phyloP scores from a whole-genome alignment of 75 land plant genomes.

The Isoetes taiwanensis region DNA sequence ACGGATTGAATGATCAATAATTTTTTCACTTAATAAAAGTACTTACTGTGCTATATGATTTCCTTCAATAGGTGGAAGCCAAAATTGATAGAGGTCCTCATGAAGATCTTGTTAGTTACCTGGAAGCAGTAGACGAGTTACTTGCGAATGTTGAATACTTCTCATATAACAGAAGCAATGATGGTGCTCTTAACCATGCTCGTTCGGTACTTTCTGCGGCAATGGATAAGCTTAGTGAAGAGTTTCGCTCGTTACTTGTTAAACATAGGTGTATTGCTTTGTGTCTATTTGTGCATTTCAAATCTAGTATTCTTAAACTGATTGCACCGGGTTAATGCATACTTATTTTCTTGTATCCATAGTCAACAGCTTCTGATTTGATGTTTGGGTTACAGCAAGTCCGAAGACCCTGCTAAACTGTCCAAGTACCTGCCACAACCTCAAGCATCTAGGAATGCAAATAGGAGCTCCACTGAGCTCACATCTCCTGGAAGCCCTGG shows the following conservation, averaged over 20 bases:
- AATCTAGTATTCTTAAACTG: background rate
- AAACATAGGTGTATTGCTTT: constrained; percentile 9
- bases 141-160: constrained; percentile 5
- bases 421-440: constrained; percentile 4
- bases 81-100: constrained; percentile 12
- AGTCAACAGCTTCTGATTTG: too few relatives aligned
- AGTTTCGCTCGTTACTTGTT: constrained; percentile 8
- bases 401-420: constrained; percentile 12
- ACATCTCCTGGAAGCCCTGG: too few relatives aligned
- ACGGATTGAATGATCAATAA: background rate
- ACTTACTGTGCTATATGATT: too few relatives aligned
- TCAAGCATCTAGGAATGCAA: too few relatives aligned
- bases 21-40: background rate
- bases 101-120: constrained; percentile 14
- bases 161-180: background rate
- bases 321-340: too few relatives aligned
- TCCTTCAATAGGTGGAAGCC: constrained; percentile 14
- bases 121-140: constrained; percentile 14
- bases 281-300: background rate
- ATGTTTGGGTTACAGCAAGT: constrained; percentile 15
- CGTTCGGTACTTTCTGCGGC: constrained; percentile 12
- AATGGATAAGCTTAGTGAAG: constrained; percentile 13
- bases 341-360: too few relatives aligned
- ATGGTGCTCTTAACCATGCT: constrained; percentile 2
- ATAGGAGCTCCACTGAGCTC: background rate